phyloP scores from a whole-genome alignment of 2,329 filamentous ascomycete species.

The Aureobasidium uvarum region DNA sequence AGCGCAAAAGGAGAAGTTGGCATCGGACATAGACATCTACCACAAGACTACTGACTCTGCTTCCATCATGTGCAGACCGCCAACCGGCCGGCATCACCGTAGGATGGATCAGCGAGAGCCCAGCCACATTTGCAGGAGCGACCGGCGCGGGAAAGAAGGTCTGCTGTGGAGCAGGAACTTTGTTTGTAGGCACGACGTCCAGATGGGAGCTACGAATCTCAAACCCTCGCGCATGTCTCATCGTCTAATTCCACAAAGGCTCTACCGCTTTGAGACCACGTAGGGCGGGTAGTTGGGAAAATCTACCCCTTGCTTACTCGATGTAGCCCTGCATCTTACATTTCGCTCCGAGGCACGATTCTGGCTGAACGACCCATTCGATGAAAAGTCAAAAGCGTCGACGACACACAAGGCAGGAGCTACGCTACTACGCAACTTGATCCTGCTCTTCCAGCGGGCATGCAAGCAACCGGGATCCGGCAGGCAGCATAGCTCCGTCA shows the following conservation, averaged over 20 bases:
- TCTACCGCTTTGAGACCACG: neutral
- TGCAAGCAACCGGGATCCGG: slow-evolving; percentile 2
- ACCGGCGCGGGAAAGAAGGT: neutral
- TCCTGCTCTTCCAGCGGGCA: neutral
- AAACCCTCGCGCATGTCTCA: slow-evolving; percentile 21
- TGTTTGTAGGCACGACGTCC: neutral
- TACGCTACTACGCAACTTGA: neutral
- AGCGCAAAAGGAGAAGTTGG: neutral
- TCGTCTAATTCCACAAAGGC: neutral
- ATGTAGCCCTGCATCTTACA: neutral
- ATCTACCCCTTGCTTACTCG: neutral
- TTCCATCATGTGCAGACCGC: slow-evolving; percentile 4
- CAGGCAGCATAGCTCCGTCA: slow-evolving; percentile 2
- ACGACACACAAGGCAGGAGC: neutral
- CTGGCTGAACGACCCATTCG: neutral
- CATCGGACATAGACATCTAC: neutral
- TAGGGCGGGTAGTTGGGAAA: neutral
- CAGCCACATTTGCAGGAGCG: slow-evolving; percentile 1
- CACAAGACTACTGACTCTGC: slow-evolving; percentile 4
- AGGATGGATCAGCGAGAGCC: neutral
- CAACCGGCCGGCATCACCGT: slow-evolving; percentile 2
- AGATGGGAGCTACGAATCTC: slow-evolving; percentile 4
- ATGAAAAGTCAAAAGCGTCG: neutral
- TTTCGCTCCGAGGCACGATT: slow-evolving; percentile 11
- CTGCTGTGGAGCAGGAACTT: slow-evolving; percentile 17